A percentile compares a stretch with the other conserved stretches of the same genome.
phyloP scores from a whole-genome alignment of 2,329 filamentous ascomycete species.

The Pseudogymnoascus sp. region DNA sequence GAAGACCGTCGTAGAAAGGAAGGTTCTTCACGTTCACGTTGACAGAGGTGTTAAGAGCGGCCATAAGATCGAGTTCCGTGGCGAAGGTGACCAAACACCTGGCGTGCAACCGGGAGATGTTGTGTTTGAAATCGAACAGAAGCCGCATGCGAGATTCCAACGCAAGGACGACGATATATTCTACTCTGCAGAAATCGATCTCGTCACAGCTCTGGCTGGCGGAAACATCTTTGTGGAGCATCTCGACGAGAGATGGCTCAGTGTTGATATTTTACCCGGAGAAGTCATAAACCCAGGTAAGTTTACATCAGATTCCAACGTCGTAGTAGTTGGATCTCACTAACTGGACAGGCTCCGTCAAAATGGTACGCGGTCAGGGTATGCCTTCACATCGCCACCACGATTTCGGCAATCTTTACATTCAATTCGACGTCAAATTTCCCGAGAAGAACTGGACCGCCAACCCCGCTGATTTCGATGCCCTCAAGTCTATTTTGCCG shows the following conservation, averaged over 20 bases:
- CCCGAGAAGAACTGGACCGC: constrained; percentile 67
- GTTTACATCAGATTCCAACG: constrained; percentile 25
- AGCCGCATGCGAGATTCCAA: constrained; percentile 92
- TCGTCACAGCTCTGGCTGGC: constrained; percentile 88
- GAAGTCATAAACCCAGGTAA: constrained; percentile 90
- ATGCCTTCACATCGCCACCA: constrained; percentile 97
- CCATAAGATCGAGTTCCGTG: constrained; percentile 93
- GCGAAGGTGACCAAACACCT: constrained; percentile 92
- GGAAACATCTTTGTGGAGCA: constrained; percentile 91
- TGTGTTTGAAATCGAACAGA: constrained; percentile 98
- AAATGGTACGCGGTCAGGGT: constrained; percentile 90
- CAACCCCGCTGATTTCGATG: constrained; percentile 61
- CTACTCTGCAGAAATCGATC: constrained; percentile 90
- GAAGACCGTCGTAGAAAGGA: constrained; percentile 96
- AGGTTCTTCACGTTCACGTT: constrained; percentile 96
- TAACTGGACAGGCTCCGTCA: constrained; percentile 61
- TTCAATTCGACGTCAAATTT: constrained; percentile 97
- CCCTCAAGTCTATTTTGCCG: constrained; percentile 79
- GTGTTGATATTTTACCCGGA: constrained; percentile 83
- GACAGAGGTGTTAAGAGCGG: constrained; percentile 89
- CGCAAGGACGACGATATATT: constrained; percentile 94
- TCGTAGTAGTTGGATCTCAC: constrained; percentile 15
- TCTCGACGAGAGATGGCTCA: constrained; percentile 93
- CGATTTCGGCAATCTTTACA: constrained; percentile 90
- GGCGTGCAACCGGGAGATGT: constrained; percentile 92